Evolutionary conservation across 2,329 filamentous ascomycete species (phyloP).

Genomic region (Sporothrix variecibatus): DNA sequence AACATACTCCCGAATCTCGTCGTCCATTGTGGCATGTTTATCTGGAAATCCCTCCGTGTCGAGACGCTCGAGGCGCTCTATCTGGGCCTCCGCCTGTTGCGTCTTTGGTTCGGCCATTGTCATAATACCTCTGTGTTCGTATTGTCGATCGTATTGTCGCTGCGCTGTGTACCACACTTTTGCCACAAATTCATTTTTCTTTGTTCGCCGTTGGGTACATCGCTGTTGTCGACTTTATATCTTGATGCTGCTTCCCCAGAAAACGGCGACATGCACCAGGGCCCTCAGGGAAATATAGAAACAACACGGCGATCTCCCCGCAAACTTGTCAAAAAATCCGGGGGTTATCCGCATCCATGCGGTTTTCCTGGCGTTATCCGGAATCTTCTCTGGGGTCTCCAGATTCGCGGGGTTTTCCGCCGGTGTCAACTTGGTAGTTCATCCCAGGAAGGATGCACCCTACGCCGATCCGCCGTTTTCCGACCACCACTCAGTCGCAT

Average conservation of each 20-base stretch:
- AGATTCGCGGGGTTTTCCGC: slow-evolving; percentile 1
- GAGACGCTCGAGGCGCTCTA: slow-evolving; percentile 5
- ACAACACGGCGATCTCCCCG: background rate
- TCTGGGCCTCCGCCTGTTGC: background rate
- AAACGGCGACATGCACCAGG: background rate
- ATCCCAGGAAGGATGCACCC: background rate
- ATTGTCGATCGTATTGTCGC: background rate
- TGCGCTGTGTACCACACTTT: background rate
- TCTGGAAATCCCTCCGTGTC: background rate
- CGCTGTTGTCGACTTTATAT: background rate
- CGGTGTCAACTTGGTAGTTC: background rate
- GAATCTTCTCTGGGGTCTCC: background rate
- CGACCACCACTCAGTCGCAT: background rate
- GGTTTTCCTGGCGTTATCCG: background rate
- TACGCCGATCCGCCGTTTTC: background rate
- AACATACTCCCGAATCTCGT: slow-evolving; percentile 71
- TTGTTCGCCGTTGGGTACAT: background rate
- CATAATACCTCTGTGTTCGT: background rate
- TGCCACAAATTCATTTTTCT: background rate
- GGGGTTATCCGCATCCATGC: background rate
- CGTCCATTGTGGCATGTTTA: slow-evolving; percentile 46
- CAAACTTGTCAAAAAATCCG: background rate
- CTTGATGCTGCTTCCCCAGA: background rate
- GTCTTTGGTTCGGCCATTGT: background rate
- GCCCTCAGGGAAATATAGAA: background rate